phyloP scores from a whole-genome alignment of 768 basidiomycete species.

The Leccinum imitatum region DNA sequence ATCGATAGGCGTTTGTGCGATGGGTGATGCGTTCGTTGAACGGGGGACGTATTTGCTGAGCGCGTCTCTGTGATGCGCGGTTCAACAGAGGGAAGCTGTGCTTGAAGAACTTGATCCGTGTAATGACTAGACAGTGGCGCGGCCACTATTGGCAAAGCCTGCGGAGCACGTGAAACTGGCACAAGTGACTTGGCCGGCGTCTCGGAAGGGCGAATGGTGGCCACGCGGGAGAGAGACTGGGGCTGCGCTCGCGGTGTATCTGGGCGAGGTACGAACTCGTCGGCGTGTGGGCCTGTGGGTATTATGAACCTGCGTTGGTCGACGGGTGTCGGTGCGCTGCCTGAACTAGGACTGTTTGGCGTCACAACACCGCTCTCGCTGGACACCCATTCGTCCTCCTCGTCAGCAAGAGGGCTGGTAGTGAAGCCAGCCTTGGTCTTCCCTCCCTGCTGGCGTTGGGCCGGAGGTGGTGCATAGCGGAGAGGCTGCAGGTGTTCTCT shows the following conservation, averaged over 20 bases:
- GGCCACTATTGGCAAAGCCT: conserved; percentile 10
- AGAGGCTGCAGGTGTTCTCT: conserved; percentile 36
- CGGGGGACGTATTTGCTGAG: conserved; percentile 41
- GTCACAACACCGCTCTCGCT: conserved; percentile 76
- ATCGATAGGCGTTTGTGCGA: conserved; percentile 40
- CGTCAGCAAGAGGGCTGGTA: conserved; percentile 47
- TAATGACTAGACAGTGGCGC: conserved; percentile 15
- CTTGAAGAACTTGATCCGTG: conserved; percentile 6
- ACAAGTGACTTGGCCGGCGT: conserved; percentile 15
- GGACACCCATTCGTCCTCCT: conserved; percentile 75
- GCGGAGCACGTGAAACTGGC: conserved; percentile 20
- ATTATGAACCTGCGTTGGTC: conserved; percentile 21
- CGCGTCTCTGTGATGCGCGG: conserved; percentile 30
- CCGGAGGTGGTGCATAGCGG: conserved; percentile 27
- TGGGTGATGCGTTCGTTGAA: conserved; percentile 36
- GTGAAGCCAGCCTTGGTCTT: conserved; percentile 56
- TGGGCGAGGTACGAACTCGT: conserved; percentile 22
- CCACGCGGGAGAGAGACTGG: conserved; percentile 34
- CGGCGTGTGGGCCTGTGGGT: conserved; percentile 11
- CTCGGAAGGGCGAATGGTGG: conserved; percentile 33
- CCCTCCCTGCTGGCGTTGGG: conserved; percentile 32
- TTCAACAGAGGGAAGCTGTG: conserved; percentile 23
- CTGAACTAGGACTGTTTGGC: conserved; percentile 51
- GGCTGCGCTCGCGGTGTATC: conserved; percentile 34
- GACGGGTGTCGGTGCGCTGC: conserved; percentile 37